Conservation (phyloP, 345 rosid species). For the Salix brachista region DNA sequence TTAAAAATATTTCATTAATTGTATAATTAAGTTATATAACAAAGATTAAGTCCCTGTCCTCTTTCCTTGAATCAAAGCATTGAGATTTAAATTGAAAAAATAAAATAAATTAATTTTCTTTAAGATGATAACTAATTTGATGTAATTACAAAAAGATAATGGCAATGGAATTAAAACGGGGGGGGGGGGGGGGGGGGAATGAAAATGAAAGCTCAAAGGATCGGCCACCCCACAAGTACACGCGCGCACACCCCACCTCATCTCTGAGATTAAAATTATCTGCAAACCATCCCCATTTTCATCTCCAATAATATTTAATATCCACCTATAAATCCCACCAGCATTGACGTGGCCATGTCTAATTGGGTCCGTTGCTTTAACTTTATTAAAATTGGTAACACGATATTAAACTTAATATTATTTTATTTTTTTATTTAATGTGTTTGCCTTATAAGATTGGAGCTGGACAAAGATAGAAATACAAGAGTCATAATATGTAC, state of each 20-base stretch:
- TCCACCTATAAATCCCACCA: constrained; percentile 14
- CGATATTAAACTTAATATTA: neutral
- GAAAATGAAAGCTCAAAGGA: neutral
- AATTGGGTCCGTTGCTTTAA: constrained; percentile 8
- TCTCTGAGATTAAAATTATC: constrained; percentile 6
- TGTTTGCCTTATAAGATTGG: constrained; percentile 1
- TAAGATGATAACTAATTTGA: neutral
- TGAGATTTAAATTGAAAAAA: too few relatives aligned
- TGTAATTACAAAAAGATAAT: neutral
- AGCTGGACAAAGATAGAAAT: constrained; percentile 37
- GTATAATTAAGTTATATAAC: too few relatives aligned
- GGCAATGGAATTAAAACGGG: neutral
- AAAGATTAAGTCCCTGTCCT: too few relatives aligned
- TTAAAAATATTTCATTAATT: too few relatives aligned
- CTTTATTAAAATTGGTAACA: neutral
- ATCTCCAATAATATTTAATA: neutral
- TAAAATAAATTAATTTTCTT: neutral
- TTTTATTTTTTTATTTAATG: neutral
- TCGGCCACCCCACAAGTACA: constrained; percentile 2
- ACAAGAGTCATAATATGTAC: constrained; percentile 30
- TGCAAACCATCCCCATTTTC: neutral
- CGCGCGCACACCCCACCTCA: constrained; percentile 10
- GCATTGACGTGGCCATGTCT: constrained; percentile 23
- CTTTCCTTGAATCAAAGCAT: too few relatives aligned
- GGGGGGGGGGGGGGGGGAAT: neutral